Conservation (phyloP, 129 eudicot species). For the Glebionis coronaria region DNA sequence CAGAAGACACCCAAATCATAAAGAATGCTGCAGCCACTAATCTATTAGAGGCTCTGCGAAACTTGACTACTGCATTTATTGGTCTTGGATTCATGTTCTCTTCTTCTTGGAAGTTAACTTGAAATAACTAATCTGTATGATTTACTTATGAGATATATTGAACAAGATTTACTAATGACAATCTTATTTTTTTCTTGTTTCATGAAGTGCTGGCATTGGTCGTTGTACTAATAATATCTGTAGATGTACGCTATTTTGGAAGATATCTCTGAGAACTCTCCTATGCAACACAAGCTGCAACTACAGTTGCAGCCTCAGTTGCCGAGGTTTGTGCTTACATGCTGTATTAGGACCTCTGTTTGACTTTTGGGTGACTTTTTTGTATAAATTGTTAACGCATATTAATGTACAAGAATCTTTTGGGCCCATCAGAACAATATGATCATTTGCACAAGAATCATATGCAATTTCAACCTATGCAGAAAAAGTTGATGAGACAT, state of each 20-base stretch:
- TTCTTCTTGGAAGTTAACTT: no score
- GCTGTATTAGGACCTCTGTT: no score
- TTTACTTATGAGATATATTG: neutral
- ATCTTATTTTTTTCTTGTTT: conserved; percentile 8
- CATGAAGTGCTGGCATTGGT: conserved; percentile 74
- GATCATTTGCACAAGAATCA: conserved; percentile 51
- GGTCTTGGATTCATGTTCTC: no score
- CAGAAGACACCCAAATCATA: conserved; percentile 62
- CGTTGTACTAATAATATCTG: conserved; percentile 80
- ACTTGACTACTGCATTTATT: no score
- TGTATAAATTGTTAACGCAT: no score
- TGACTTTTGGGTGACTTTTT: neutral
- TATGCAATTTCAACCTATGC: no score
- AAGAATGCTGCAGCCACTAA: no score
- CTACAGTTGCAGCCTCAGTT: conserved; percentile 54
- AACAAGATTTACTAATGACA: neutral
- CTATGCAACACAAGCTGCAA: conserved; percentile 51
- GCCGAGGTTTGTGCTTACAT: no score
- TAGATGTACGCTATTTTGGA: conserved; percentile 43
- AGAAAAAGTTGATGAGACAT: no score
- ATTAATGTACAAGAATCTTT: conserved; percentile 33
- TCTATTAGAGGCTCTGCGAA: no score
- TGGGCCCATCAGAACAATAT: conserved; percentile 41
- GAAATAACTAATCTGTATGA: conserved; percentile 45
- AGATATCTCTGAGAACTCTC: conserved; percentile 48